Evolutionary conservation across 495 filamentous ascomycete species (phyloP).

Genomic region (Penicillium bovifimosum): DNA sequence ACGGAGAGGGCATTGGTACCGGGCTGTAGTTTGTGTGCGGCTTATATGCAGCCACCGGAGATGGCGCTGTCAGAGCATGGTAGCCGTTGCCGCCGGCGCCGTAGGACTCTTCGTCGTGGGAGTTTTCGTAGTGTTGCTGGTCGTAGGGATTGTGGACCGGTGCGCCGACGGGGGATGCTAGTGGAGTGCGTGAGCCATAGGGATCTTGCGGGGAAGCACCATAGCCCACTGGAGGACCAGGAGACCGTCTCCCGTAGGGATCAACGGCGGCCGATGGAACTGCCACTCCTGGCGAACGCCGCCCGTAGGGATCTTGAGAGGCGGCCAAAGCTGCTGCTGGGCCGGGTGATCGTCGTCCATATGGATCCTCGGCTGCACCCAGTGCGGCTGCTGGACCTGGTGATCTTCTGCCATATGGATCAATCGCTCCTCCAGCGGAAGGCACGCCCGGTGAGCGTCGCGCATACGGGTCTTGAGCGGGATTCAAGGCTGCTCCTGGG

Average conservation of each 20-base stretch:
- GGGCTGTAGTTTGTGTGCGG: slow-evolving; percentile 18
- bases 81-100: slow-evolving; percentile 10
- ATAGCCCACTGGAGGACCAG: neutral
- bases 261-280: slow-evolving; percentile 1
- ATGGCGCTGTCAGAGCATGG: slow-evolving; percentile 17
- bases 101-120: slow-evolving; percentile 9
- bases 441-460: slow-evolving; percentile 18
- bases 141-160: slow-evolving; percentile 22
- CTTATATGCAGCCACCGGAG: slow-evolving; percentile 25
- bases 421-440: slow-evolving; percentile 3
- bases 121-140: slow-evolving; percentile 23
- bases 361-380: slow-evolving; percentile 15
- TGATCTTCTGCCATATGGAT: slow-evolving; percentile 13
- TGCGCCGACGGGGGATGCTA: slow-evolving; percentile 17
- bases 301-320: slow-evolving; percentile 13
- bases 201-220: slow-evolving; percentile 5
- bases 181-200: slow-evolving; percentile 16
- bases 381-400: slow-evolving; percentile 15
- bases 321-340: slow-evolving; percentile 6
- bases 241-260: slow-evolving; percentile 10
- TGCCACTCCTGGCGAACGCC: slow-evolving; percentile 15
- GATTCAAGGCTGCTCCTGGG: slow-evolving; percentile 10
- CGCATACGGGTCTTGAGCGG: slow-evolving; percentile 18
- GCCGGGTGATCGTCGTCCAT: slow-evolving; percentile 22
- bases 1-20: slow-evolving; percentile 14